phyloP scores from a whole-genome alignment of 2,329 filamentous ascomycete genomes.

The Alternaria brassicae region DNA sequence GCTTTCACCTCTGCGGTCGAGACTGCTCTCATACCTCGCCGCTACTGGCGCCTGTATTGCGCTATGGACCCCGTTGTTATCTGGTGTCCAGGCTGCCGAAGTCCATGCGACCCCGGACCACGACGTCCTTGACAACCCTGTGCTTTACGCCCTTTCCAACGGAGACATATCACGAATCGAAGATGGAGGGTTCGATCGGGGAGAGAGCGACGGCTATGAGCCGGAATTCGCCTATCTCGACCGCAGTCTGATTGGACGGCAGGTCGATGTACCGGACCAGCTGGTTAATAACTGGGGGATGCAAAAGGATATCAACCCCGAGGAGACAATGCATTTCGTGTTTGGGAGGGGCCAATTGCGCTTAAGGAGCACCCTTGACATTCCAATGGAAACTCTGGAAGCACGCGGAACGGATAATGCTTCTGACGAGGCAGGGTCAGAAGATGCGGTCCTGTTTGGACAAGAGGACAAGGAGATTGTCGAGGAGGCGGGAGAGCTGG shows the following conservation, averaged over 20 bases:
- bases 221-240: constrained; percentile 68
- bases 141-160: constrained; percentile 40
- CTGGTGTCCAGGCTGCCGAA: constrained; percentile 67
- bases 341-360: constrained; percentile 66
- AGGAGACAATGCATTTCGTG: constrained; percentile 68
- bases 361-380: constrained; percentile 46
- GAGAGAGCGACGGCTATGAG: constrained; percentile 57
- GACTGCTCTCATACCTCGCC: constrained; percentile 71
- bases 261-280: constrained; percentile 57
- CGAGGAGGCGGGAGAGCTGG: constrained; percentile 9
- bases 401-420: constrained; percentile 22
- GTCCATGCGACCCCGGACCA: constrained; percentile 35
- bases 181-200: constrained; percentile 43
- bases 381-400: constrained; percentile 38
- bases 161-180: constrained; percentile 51
- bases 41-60: constrained; percentile 66
- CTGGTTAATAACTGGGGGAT: constrained; percentile 71
- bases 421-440: constrained; percentile 1
- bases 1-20: constrained; percentile 73
- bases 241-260: constrained; percentile 68
- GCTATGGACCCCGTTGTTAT: constrained; percentile 66
- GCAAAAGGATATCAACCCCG: constrained; percentile 67
- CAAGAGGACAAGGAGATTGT: neutral
- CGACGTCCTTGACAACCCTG: constrained; percentile 20
- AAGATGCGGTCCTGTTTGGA: neutral